Conservation (phyloP, 2,329 filamentous ascomycete species). For the Ophiosphaerella narmari region DNA sequence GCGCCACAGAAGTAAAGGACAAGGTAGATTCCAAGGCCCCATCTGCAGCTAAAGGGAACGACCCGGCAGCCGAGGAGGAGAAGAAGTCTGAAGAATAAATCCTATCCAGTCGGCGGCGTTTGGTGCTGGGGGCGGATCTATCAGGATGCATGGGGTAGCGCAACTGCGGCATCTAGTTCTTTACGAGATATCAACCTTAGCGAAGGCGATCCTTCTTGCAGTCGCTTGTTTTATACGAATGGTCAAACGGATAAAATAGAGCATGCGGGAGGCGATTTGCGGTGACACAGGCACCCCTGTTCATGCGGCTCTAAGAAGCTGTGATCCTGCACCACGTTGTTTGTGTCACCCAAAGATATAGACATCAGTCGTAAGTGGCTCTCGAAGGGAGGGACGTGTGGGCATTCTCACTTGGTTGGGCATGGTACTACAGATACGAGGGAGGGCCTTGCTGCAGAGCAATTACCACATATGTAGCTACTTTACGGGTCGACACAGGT, state of each 20-base stretch:
- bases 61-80: constrained; percentile 7
- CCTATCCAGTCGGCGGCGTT: neutral
- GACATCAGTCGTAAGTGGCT: no score
- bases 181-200: constrained; percentile 4
- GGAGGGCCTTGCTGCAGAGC: no score
- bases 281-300: neutral
- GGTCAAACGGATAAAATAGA: neutral
- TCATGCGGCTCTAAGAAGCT: neutral
- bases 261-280: neutral
- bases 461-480: no score
- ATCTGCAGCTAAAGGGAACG: neutral
- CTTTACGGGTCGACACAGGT: no score
- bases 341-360: neutral
- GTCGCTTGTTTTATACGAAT: neutral
- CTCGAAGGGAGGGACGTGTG: no score
- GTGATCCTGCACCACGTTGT: neutral
- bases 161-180: neutral
- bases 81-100: constrained; percentile 8
- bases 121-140: neutral
- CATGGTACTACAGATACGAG: no score
- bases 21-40: constrained; percentile 5
- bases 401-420: no score
- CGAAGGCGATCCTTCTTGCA: neutral
- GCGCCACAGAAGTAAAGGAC: constrained; percentile 3
- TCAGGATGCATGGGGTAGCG: neutral